Conservation (phyloP, 2,329 filamentous ascomycete species). For the Talaromyces sp. region DNA sequence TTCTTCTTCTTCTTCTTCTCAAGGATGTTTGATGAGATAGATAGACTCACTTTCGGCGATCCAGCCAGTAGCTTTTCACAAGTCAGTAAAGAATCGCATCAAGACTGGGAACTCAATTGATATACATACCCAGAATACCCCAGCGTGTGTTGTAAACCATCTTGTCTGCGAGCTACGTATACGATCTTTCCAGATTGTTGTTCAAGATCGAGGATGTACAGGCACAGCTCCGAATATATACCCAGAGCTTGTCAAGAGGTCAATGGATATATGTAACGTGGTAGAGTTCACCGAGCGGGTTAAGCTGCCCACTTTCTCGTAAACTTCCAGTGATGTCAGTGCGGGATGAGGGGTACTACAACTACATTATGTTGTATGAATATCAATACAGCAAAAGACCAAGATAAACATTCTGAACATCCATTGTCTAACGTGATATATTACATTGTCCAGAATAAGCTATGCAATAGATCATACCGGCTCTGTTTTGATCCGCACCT, state of each 20-base stretch:
- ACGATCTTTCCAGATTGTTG: neutral
- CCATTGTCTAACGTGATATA: neutral
- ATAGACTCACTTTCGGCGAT: slow-evolving; percentile 35
- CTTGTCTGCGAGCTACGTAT: slow-evolving; percentile 5
- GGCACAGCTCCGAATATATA: neutral
- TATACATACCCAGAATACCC: slow-evolving; percentile 41
- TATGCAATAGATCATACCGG: slow-evolving; percentile 22
- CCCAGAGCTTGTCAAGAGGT: neutral
- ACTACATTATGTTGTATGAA: too few species aligned
- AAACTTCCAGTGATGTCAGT: slow-evolving; percentile 3
- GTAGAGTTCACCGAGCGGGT: neutral
- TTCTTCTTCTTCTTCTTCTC: too few species aligned
- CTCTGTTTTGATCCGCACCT: slow-evolving; percentile 39
- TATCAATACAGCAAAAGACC: too few species aligned
- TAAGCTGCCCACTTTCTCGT: neutral
- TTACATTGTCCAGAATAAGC: neutral
- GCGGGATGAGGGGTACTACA: neutral
- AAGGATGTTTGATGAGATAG: neutral
- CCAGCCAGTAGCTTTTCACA: slow-evolving; percentile 37
- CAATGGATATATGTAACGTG: neutral
- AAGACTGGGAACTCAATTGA: too few species aligned
- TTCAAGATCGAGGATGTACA: neutral
- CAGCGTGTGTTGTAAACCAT: slow-evolving; percentile 33
- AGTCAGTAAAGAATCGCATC: neutral
- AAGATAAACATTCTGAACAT: too few species aligned